Conservation (phyloP, 108 stramenopile genomes). For the Nitzschia sp. region DNA sequence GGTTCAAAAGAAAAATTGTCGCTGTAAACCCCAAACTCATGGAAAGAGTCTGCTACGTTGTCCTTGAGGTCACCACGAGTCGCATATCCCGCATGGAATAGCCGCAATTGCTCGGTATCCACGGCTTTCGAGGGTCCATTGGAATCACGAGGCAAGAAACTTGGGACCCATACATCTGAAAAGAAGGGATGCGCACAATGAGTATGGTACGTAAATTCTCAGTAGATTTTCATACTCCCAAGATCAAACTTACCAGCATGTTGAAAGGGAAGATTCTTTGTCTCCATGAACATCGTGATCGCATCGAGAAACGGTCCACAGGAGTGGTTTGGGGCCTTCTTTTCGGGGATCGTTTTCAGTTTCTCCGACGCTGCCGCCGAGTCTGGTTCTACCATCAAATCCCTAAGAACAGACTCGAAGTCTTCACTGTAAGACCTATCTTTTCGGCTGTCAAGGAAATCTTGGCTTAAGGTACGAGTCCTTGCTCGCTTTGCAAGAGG, state of each 20-base stretch:
- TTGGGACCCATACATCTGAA: constrained; percentile 80
- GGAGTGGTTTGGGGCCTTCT: constrained; percentile 7
- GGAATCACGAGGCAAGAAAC: constrained; percentile 31
- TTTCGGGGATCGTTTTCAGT: neutral
- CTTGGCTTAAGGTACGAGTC: constrained; percentile 17
- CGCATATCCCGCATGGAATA: constrained; percentile 47
- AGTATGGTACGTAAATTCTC: neutral
- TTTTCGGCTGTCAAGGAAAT: constrained; percentile 12
- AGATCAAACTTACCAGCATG: neutral
- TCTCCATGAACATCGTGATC: constrained; percentile 46
- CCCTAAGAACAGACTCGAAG: constrained; percentile 29
- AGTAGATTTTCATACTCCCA: neutral
- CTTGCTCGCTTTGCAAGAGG: constrained; percentile 2
- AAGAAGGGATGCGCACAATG: too few relatives aligned
- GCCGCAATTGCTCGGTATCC: constrained; percentile 29
- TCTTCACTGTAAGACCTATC: constrained; percentile 35
- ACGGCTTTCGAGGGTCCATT: constrained; percentile 30
- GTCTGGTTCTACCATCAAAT: constrained; percentile 18
- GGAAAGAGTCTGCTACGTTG: constrained; percentile 25
- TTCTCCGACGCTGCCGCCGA: neutral
- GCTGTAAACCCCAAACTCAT: constrained; percentile 71
- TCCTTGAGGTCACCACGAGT: constrained; percentile 45
- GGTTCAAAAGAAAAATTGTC: constrained; percentile 73
- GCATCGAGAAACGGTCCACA: constrained; percentile 57
- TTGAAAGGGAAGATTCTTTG: constrained; percentile 56